Percentiles rank a stretch among this genome's conserved stretches.
phyloP scores from a whole-genome alignment of 306 rosid genomes.

The Delonix regia region DNA sequence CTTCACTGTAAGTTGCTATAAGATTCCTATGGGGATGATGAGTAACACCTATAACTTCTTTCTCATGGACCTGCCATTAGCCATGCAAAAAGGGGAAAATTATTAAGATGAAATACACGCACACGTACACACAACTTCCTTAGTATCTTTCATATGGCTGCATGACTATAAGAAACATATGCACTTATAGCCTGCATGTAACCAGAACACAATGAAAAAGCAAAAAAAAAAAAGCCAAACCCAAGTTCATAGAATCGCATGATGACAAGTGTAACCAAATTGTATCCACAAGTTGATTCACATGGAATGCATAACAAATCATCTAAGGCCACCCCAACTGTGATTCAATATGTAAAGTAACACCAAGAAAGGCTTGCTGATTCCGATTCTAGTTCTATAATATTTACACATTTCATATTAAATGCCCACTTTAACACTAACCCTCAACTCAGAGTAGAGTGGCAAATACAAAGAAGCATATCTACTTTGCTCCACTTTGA shows the following conservation, averaged over 20 bases:
- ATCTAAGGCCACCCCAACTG: background rate
- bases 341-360: background rate
- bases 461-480: background rate
- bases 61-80: conserved; percentile 83
- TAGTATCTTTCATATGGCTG: background rate
- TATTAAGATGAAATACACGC: background rate
- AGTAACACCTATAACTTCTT: conserved; percentile 86
- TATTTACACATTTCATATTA: background rate
- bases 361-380: background rate
- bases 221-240: background rate
- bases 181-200: background rate
- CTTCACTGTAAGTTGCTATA: conserved; percentile 84
- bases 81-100: background rate
- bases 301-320: conserved; percentile 2
- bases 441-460: conserved; percentile 5
- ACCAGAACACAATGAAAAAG: background rate
- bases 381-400: background rate
- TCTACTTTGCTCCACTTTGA: background rate
- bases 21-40: conserved; percentile 99
- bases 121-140: background rate
- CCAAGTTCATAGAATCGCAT: background rate
- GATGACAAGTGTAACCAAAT: background rate
- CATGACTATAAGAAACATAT: background rate
- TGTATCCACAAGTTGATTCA: background rate
- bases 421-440: conserved; percentile 1